These are phyloP conservation scores for Sextonia rubra DNA, from an alignment of 164 flowering plant species.

Conservation along the genomic window DNA sequence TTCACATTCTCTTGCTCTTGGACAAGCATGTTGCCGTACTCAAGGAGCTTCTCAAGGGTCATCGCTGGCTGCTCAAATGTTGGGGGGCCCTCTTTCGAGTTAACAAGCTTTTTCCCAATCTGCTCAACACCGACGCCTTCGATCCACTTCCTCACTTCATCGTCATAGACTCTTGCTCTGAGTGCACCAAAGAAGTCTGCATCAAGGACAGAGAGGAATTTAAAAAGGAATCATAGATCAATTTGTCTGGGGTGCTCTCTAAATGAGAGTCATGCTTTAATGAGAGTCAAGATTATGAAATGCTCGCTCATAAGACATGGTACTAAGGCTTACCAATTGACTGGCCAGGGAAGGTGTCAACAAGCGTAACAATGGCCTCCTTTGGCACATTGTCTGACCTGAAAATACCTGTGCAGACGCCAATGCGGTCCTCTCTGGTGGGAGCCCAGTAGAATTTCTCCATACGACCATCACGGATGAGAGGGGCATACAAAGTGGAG, in stretches of 20 bases:
- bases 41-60: slow-evolving; percentile 43
- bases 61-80: slow-evolving; percentile 46
- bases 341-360: slow-evolving; percentile 44
- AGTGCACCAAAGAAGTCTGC: slow-evolving; percentile 54
- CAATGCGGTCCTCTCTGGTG: slow-evolving; percentile 41
- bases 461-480: slow-evolving; percentile 55
- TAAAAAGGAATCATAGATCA: neutral
- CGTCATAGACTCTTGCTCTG: slow-evolving; percentile 48
- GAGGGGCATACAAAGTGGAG: slow-evolving; percentile 53
- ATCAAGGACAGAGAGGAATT: neutral
- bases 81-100: slow-evolving; percentile 53
- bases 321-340: slow-evolving; percentile 31
- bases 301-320: too few species aligned
- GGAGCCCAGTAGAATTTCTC: slow-evolving; percentile 61
- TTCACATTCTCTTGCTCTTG: slow-evolving; percentile 52
- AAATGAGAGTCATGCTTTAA: too few species aligned
- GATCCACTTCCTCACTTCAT: slow-evolving; percentile 53
- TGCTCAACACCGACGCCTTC: slow-evolving; percentile 30
- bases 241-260: neutral
- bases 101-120: slow-evolving; percentile 47
- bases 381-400: slow-evolving; percentile 26
- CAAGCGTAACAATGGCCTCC: slow-evolving; percentile 31
- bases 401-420: slow-evolving; percentile 46
- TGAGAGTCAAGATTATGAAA: too few species aligned
- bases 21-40: slow-evolving; percentile 48